Conservation (phyloP, 495 filamentous ascomycete genomes). For the Neurospora tetrasperma region DNA sequence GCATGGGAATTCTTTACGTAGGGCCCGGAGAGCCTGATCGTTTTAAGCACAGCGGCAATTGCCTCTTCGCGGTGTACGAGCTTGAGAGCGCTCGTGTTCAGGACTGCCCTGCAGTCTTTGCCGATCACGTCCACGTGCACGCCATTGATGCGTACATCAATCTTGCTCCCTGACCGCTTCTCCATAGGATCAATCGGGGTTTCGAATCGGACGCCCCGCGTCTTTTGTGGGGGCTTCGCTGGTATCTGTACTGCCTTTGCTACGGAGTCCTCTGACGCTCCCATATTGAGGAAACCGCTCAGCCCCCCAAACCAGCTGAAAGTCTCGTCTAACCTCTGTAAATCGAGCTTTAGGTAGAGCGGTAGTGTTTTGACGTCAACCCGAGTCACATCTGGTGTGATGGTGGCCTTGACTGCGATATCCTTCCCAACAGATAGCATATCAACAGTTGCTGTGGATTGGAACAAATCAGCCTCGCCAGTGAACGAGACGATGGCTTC, state of each 20-base stretch:
- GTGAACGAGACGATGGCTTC: conserved; percentile 70
- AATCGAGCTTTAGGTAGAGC: conserved; percentile 63
- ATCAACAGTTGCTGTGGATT: conserved; percentile 45
- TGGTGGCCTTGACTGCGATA: conserved; percentile 49
- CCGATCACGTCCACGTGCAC: conserved; percentile 63
- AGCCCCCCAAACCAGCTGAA: conserved; percentile 84
- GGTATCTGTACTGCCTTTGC: conserved; percentile 34
- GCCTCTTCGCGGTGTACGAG: conserved; percentile 59
- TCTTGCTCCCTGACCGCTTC: conserved; percentile 49
- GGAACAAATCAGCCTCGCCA: conserved; percentile 52
- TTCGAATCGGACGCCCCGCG: conserved; percentile 69
- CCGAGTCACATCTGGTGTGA: conserved; percentile 40
- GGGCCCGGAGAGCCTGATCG: conserved; percentile 63
- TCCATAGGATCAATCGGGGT: conserved; percentile 38
- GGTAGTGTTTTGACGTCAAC: conserved; percentile 75
- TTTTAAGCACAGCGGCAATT: conserved; percentile 62
- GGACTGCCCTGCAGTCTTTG: conserved; percentile 58
- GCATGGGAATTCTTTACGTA: conserved; percentile 38
- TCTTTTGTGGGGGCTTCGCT: conserved; percentile 26
- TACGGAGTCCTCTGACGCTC: conserved; percentile 53
- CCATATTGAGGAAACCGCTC: conserved; percentile 81
- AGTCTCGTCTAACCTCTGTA: conserved; percentile 75
- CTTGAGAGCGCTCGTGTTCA: conserved; percentile 73
- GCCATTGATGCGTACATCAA: conserved; percentile 68
- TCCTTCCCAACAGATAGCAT: conserved; percentile 44